Evolutionary conservation across 2,329 filamentous ascomycete species (phyloP), one percentile per base, ranked within the genome.

Genomic region (Ascochyta clinopodiicola): DNA sequence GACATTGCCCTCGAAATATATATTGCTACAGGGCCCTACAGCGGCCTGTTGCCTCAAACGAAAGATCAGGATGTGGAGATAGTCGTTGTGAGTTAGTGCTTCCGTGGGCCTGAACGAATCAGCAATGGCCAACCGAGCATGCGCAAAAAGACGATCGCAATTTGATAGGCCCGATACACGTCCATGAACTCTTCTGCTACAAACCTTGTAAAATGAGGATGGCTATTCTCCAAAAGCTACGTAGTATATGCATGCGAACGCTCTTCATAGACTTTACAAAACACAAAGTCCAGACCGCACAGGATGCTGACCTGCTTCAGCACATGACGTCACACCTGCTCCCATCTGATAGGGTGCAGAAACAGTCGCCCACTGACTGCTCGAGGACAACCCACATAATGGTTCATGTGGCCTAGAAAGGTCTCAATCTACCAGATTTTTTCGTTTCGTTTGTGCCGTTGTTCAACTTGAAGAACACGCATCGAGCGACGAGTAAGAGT

Each of bases 41-140:
- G n/a, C 51, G 51, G 51, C 44, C 39, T 21, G 44, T 15, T 48
- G 24, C 44, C 51, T 48, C 27, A n/a, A 54, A 44, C 25, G n/a
- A 42, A 44, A 15, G 31, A 22, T 45, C 45, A 24, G 45, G 35
- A 45, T 35, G 37, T 36, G 25, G 17, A 34, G 40, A 50, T 40
- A 45, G 29, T 31, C 51, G 45, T 45, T 49, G 40, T 17, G 17
- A 44, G 45, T 49, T 55, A 50, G 51, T 45, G 45, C n/a, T 22
- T 44, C 35, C 34, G 40, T 17, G 7, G 29, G 12, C 4, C 9
- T 29, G 35, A 39, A 40, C 45, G 44, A 49, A 50, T 55, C 45
- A 49, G 29, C 44, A 36, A 36, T n/a, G 40, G 22, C 17, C 10
- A 39, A 17, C 29, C 22, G 51, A 35, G 45, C 51, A 55, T 49